These are phyloP conservation scores for Sporopachydermia cereana DNA, from an alignment of 1,139 yeast genomes.

Conservation along the genomic window DNA sequence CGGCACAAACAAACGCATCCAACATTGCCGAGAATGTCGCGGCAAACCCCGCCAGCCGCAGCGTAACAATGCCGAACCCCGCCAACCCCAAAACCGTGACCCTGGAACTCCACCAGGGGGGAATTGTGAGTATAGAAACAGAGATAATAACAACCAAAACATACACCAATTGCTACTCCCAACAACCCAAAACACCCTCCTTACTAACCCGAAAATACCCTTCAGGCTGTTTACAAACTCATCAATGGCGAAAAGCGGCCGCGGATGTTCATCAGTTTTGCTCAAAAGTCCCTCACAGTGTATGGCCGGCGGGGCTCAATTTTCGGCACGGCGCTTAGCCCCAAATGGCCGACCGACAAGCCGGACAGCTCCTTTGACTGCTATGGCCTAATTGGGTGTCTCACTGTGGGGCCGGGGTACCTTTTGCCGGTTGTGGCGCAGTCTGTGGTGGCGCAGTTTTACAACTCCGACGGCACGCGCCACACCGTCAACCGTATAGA, in stretches of 20 bases:
- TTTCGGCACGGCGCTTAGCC: conserved; percentile 1
- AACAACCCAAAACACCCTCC: too few species aligned
- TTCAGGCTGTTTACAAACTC: conserved; percentile 1
- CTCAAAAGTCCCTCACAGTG: background rate
- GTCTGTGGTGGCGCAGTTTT: background rate
- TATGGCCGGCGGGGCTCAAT: background rate
- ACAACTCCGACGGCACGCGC: background rate
- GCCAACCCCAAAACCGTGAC: background rate
- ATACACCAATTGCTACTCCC: too few species aligned
- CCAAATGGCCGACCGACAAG: background rate
- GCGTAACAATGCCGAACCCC: too few species aligned
- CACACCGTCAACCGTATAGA: background rate
- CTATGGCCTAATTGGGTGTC: background rate
- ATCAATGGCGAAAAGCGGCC: background rate
- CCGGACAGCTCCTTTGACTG: background rate
- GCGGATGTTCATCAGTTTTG: background rate
- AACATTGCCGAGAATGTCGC: too few species aligned
- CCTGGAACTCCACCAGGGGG: background rate
- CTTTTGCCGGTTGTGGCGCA: conserved; percentile 1
- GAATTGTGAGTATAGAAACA: too few species aligned
- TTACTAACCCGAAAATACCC: too few species aligned
- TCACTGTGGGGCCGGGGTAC: background rate
- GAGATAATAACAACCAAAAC: too few species aligned
- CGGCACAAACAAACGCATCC: too few species aligned
- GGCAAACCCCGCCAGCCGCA: too few species aligned